Base-by-base conservation (phyloP, 768 basidiomycete genomes). In the Russula earlei region DNA sequence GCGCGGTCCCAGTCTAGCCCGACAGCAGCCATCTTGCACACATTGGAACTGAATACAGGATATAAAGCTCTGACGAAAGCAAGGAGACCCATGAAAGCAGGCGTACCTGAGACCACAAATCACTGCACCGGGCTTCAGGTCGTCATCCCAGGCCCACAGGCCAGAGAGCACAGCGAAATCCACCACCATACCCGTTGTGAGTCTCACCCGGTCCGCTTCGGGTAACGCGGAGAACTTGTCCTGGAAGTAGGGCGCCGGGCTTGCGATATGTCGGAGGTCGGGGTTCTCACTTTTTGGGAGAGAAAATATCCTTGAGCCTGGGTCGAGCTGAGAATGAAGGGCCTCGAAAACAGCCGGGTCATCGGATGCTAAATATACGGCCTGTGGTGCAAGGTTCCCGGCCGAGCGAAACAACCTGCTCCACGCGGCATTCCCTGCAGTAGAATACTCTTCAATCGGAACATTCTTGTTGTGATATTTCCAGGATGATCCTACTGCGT, bases 91-190 rank as follows among this genome's bases (percentile, higher is more conserved):
- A 27, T 10, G 15, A 1, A 44, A 46, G 3, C 15, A 7, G 7
- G 63, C 76, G 9, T 54, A 83, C 84, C 75, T 78, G n/a, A 81
- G 65, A 4, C 79, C 76, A 64, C 84, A 85, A 31, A 87, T 67
- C 5, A 73, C 70, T 20, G 79, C 81, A 14, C 73, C 72, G 1
- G 84, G 82, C 17, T 66, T 64, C 4, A 74, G 66, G 38, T 78
- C 77, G 14, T 69, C 69, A 8, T 69, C 63, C 58, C 66, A 67
- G 3, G 72, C 66, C 85, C 85, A 87, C 40, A 81, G 63, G 15
- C 85, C 85, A 52, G 75, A 79, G 24, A 85, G 56, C 63, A 86
- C 56, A 11, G 85, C 85, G 57, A 85, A 76, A 66, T 87, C 85
- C 6, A 86, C 78, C 45, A 87, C 65, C 74, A 82, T 78, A 2